These are phyloP conservation scores for Acorus calamus DNA, from an alignment of 106 monocot species.

Conservation along the genomic window DNA sequence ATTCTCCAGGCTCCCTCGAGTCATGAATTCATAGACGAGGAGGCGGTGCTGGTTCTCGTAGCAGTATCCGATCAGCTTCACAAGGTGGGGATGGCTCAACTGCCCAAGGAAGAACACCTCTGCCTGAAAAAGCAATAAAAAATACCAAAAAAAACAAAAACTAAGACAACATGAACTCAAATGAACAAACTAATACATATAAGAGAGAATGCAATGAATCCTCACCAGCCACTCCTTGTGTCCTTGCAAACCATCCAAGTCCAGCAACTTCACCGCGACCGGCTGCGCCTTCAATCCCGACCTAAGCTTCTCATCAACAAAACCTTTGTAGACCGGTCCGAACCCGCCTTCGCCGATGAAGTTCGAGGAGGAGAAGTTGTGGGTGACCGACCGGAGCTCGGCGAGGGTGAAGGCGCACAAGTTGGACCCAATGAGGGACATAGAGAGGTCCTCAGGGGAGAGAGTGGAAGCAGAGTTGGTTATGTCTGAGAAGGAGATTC, in stretches of 20 bases:
- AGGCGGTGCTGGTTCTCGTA: conserved; percentile 69
- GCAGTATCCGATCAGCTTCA: conserved; percentile 82
- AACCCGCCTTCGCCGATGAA: conserved; percentile 78
- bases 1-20: conserved; percentile 74
- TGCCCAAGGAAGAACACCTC: conserved; percentile 84
- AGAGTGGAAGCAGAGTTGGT: conserved; percentile 18
- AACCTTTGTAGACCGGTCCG: conserved; percentile 79
- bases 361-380: conserved; percentile 42
- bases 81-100: conserved; percentile 64
- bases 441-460: conserved; percentile 58
- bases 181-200: no score
- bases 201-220: not conserved
- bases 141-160: not conserved
- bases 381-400: conserved; percentile 44
- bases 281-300: conserved; percentile 53
- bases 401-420: conserved; percentile 49
- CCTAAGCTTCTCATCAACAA: conserved; percentile 52
- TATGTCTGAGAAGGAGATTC: conserved; percentile 51
- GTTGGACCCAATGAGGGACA: conserved; percentile 59
- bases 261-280: conserved; percentile 67
- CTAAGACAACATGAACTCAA: no score
- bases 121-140: conserved; percentile 19
- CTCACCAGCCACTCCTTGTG: conserved; percentile 91
- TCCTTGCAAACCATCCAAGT: conserved; percentile 67
- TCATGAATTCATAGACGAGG: conserved; percentile 79